Base-by-base conservation (phyloP, 2,329 filamentous ascomycete genomes). In the Lachnellula subtilissima region DNA sequence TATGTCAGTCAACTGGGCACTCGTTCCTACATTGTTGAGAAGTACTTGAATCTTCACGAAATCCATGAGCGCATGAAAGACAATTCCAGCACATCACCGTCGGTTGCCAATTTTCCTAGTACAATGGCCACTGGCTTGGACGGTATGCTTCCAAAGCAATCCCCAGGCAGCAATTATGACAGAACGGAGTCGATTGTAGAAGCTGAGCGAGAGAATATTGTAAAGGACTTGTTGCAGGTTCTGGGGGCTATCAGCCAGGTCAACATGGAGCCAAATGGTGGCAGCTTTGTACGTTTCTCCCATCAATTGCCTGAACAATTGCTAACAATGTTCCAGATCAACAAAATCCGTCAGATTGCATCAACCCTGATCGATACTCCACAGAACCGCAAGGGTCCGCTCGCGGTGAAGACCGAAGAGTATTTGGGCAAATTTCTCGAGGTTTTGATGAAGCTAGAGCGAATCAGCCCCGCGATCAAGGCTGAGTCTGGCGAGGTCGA, bases 311-410 rank as follows among this genome's bases (percentile, higher is more conserved):
- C 32, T 22, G 11, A 11, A 19, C 19, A 5, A 47, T 19, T 45
- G 22, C 53, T 64, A 39, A 61, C n/a, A 23, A 5, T 17, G 15
- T 51, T 58, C 47, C 47, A 70, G 65, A 90, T 89, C 66, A 84
- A 84, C 75, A 95, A 96, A 76, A 89, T 96, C 63, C 87, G 90
- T 9, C 87, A 89, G 67, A 87, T 96, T 40, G 90, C 90, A 1
- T 87, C 86, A 28, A 94, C 90, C 0, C 78, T 96, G 7, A 80
- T 95, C 49, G 84, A 88, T 59, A 75, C 78, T 1, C 80, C 82
- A 2, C 75, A 78, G 49, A 72, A 77, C 43, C 73, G 77, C 25
- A 81, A 81, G 64, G 76, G 80, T 39, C 74, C 74, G 22, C 68
- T 81, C 1, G 77, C 78, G 15, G 68, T 77, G 35, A 78, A 84